phyloP scores from a whole-genome alignment of 495 filamentous ascomycete species.

The Cercophora samala region DNA sequence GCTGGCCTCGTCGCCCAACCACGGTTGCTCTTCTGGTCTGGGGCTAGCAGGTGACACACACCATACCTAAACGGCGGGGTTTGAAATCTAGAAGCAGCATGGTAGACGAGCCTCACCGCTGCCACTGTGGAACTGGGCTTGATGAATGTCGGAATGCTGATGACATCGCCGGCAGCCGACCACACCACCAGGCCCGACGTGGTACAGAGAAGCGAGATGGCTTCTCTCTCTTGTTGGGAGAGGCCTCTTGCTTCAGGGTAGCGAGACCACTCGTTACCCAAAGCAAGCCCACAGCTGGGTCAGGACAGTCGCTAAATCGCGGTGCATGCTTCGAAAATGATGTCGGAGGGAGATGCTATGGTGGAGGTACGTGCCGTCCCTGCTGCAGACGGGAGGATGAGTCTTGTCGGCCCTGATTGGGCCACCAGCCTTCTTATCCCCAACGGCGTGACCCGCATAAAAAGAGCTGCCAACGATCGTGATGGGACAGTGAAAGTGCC shows the following conservation, averaged over 20 bases:
- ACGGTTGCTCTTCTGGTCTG: constrained; percentile 1
- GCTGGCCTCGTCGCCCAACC: constrained; percentile 7
- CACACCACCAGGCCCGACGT: neutral
- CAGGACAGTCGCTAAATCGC: neutral
- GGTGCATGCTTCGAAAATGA: neutral
- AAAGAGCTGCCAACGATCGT: neutral
- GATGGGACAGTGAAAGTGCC: neutral
- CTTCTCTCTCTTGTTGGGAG: neutral
- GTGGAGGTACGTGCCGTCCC: neutral
- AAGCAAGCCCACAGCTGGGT: neutral
- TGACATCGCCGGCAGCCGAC: neutral
- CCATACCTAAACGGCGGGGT: neutral
- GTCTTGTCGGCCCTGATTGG: neutral
- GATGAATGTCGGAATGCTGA: neutral
- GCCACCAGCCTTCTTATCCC: neutral
- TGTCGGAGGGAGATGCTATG: neutral
- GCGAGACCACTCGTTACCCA: neutral
- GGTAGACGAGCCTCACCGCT: constrained; percentile 10
- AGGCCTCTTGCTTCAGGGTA: neutral
- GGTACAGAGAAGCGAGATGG: neutral
- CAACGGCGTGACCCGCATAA: constrained; percentile 11
- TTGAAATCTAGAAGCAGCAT: neutral
- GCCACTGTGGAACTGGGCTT: constrained; percentile 7
- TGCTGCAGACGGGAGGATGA: neutral
- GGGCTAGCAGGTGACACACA: neutral